Evolutionary conservation across 1,139 yeast genomes (phyloP), one percentile per base, ranked within the genome.

Genomic region (Zygoascus sp.): DNA sequence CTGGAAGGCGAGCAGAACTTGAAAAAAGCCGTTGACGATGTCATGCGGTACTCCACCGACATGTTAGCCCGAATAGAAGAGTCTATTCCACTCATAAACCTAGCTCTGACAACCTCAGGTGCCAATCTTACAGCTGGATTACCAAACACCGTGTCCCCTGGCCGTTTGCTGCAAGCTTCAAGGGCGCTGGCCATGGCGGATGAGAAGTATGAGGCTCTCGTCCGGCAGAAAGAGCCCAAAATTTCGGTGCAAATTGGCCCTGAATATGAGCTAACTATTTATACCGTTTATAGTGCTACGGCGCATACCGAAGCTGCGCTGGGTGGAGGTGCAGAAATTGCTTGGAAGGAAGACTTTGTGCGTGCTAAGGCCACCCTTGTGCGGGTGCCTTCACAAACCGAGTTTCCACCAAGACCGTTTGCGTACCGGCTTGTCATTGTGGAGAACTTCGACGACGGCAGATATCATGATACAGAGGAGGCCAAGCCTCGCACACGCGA

Each of bases 281-380:
- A 79, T 57, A 73, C 87, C 1, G 75, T 86, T 3, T 85, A 56
- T 5, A 54, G 78, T 39, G 60, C 45, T 15, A 38, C 48, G 9
- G 44, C 32, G 6, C 40, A 40, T 20, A 23, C 42, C 11, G 37
- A 22, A 15, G 28, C 32, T 10, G 27, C 40, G 11, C 16, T 32
- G 10, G 44, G 44, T 11, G 40, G 40, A 11, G 46, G 46, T 2
- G 46, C 59, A 30, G 74, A 74, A 40, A 75, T 83, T 1, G 73
- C 78, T 2, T 85, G 95, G 95, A 83, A 82, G 56, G 95, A 85
- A 57, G 83, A 81, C 49, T 79, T 69, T 64, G 82, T 88, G 6
- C 70, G 80, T 47, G 76, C 83, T 37, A 62, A 65, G 48, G 76
- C 78, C 0, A 63, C 67, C 19, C 60, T 83, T 7, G 55, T 66